These are phyloP conservation scores for Zoysia japonica DNA, from an alignment of 176 grass and related monocot species.

Conservation along the genomic window DNA sequence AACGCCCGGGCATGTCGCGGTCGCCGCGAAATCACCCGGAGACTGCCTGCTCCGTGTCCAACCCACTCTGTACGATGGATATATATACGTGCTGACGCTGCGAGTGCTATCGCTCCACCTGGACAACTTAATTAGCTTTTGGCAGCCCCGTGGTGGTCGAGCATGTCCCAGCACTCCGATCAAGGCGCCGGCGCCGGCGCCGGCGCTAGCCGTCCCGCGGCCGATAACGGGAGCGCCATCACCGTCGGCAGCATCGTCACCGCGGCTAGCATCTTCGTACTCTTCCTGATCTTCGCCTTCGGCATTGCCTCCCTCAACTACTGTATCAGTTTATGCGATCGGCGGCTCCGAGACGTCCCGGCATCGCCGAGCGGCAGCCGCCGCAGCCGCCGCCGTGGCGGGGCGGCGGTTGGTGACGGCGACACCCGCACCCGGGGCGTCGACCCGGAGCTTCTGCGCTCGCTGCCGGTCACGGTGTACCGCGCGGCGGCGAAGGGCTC, in stretches of 20 bases:
- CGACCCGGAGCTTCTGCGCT: slow-evolving; percentile 46
- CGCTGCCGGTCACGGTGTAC: slow-evolving; percentile 46
- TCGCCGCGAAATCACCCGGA: neutral
- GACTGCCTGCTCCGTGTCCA: neutral
- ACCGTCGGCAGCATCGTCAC: neutral
- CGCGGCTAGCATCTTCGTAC: neutral
- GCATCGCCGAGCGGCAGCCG: neutral
- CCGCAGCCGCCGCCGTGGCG: neutral
- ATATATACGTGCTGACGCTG: neutral
- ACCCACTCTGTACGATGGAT: neutral
- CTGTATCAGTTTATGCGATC: neutral
- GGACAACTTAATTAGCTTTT: no score
- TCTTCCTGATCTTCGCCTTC: slow-evolving; percentile 30
- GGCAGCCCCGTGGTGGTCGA: neutral
- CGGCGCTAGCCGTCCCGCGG: neutral
- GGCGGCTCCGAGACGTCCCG: neutral
- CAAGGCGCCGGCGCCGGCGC: neutral
- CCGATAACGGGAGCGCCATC: neutral
- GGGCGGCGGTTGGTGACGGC: neutral
- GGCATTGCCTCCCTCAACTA: slow-evolving; percentile 27
- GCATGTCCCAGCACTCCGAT: neutral
- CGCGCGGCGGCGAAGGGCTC: slow-evolving; percentile 14
- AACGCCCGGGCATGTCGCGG: neutral
- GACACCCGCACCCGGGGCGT: neutral
- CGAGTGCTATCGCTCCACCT: neutral